These are phyloP conservation scores for Dactylellina haptotyla DNA, from an alignment of 2,329 filamentous ascomycete genomes.

Conservation along the genomic window DNA sequence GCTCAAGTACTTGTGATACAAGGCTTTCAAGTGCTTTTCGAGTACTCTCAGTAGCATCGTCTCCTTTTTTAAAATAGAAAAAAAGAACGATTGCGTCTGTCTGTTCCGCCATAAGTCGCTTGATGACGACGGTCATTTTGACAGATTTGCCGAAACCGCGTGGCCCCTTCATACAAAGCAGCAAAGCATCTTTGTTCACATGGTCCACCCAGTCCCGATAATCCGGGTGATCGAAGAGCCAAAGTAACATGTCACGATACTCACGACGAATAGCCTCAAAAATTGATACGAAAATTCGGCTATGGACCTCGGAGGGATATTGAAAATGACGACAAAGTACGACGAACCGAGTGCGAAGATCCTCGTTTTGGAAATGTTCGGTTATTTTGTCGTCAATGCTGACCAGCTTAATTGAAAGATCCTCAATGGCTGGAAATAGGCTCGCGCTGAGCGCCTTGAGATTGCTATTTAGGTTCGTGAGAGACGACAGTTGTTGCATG, in stretches of 20 bases:
- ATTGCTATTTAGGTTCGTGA: background rate
- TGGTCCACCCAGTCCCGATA: slow-evolving; percentile 19
- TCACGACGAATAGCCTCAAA: slow-evolving; percentile 14
- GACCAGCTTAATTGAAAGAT: slow-evolving; percentile 8
- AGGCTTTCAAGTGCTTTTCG: slow-evolving; percentile 2
- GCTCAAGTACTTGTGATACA: slow-evolving; percentile 4
- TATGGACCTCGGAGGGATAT: background rate
- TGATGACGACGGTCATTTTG: slow-evolving; percentile 23
- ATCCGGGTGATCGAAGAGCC: background rate
- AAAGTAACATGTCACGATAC: slow-evolving; percentile 6
- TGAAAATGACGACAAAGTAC: background rate
- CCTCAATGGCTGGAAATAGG: slow-evolving; percentile 9
- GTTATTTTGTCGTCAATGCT: slow-evolving; percentile 21
- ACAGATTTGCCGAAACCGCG: slow-evolving; percentile 26
- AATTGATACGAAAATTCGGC: background rate
- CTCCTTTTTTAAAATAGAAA: slow-evolving; percentile 19
- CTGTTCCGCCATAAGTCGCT: background rate
- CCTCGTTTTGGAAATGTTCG: background rate
- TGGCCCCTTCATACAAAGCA: slow-evolving; percentile 11
- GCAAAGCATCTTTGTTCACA: background rate
- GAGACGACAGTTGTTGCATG: slow-evolving; percentile 11
- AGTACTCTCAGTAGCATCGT: background rate
- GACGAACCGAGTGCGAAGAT: background rate
- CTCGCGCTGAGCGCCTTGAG: background rate
- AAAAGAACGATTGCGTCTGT: background rate